Evolutionary conservation across 306 rosid genomes (phyloP), one percentile per base, ranked within the genome.

Genomic region (Adenanthera pavonina): DNA sequence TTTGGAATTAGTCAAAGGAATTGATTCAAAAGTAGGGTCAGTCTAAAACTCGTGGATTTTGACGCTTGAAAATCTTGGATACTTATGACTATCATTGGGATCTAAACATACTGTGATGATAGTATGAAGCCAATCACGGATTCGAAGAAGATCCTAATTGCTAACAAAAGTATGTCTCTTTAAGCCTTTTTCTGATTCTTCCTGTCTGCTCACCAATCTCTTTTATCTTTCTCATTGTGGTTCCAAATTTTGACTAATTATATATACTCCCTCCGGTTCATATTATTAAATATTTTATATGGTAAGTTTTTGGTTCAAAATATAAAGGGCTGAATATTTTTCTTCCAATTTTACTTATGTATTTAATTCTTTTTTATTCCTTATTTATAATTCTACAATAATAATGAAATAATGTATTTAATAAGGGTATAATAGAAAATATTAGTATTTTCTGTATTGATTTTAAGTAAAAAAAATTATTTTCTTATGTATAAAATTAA

Each of bases 41-140:
- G 34, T 75, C 15, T 20, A 11, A 20, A 59, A 74, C 72, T 79
- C 61, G 84, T 80, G 81, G 52, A 80, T 48, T 75, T 84, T 84
- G 64, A 75, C 78, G 71, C 84, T 75, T 80, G 84, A 69, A 78
- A 76, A 48, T 25, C 35, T 62, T 41, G 40, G 72, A 68, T 68
- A 30, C 62, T 54, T 54, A 34, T 10, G 83, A 56, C 76, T 56
- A 72, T 83, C 72, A 78, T 54, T 74, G 62, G 65, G 51, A 74
- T 51, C 16, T 17, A 77, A 83, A 65, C 48, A 64, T 62, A 30
- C 41, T 52, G 25, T 65, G 69, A 81, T 62, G 47, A 80, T 80
- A 44, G 38, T n/a, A 14, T 25, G 56, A 78, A 66, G 73, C 77
- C 76, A 78, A 72, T 46, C 76, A 74, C 46, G 70, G 64, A 75